Evolutionary conservation across 192 early-diverging fungal species (phyloP).

Genomic region (Anaeromyces robustus): DNA sequence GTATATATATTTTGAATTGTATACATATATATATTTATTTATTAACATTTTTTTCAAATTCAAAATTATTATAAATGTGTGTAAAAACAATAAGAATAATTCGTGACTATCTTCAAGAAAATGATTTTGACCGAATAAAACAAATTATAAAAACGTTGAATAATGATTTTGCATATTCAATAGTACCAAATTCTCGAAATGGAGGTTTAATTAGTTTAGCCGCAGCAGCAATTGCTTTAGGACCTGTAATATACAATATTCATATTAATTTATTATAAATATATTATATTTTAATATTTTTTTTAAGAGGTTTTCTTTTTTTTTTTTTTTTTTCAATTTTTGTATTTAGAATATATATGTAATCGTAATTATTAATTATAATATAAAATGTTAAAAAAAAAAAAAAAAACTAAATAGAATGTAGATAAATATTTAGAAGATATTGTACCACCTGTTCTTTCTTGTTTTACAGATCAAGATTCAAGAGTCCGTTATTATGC

Average conservation of each 20-base stretch:
- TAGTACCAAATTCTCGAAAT: constrained; percentile 12
- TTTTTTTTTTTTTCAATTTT: no score
- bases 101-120: constrained; percentile 8
- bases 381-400: not conserved
- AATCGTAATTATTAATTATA: no score
- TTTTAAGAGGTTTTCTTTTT: no score
- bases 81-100: no score
- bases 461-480: constrained; percentile 85
- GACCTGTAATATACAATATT: constrained; percentile 20
- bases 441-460: constrained; percentile 86
- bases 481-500: constrained; percentile 93
- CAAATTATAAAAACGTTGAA: constrained; percentile 62
- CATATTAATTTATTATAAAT: no score
- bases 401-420: not conserved
- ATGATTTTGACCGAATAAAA: constrained; percentile 45
- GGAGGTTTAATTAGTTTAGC: not conserved
- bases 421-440: constrained; percentile 18
- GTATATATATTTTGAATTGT: constrained; percentile 27
- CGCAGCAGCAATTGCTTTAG: not conserved
- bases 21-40: no score
- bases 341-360: no score
- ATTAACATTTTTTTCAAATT: no score
- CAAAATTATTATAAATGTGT: no score
- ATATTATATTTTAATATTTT: no score
- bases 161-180: constrained; percentile 76